phyloP scores from a whole-genome alignment of 805 yeast species.

The Metschnikowia bowlesiae region DNA sequence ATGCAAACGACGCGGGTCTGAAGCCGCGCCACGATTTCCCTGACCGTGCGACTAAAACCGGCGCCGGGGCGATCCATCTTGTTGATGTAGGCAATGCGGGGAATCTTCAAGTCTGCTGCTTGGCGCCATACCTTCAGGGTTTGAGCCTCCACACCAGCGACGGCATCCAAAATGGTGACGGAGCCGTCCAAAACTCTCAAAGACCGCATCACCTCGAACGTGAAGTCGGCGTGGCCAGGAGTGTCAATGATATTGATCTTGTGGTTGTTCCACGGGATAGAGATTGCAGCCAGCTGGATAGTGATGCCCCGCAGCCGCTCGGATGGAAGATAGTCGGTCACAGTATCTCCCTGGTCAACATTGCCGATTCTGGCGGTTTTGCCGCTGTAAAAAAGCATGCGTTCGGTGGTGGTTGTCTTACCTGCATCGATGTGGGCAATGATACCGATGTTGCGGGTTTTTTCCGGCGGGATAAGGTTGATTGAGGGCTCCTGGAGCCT shows the following conservation, averaged over 20 bases:
- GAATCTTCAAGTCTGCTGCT: slow-evolving; percentile 62
- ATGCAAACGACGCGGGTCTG: slow-evolving; percentile 69
- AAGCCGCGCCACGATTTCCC: slow-evolving; percentile 72
- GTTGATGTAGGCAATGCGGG: slow-evolving; percentile 76
- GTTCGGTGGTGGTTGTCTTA: slow-evolving; percentile 94
- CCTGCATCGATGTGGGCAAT: slow-evolving; percentile 99
- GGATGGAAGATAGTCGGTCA: slow-evolving; percentile 85
- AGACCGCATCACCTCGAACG: slow-evolving; percentile 88
- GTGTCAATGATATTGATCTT: slow-evolving; percentile 89
- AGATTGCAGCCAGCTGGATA: slow-evolving; percentile 92
- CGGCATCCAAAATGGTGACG: slow-evolving; percentile 88
- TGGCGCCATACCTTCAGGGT: slow-evolving; percentile 97
- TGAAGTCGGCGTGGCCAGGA: slow-evolving; percentile 97
- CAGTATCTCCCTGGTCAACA: slow-evolving; percentile 96
- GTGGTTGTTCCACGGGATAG: slow-evolving; percentile 77
- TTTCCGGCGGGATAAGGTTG: slow-evolving; percentile 27
- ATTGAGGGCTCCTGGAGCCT: slow-evolving; percentile 14
- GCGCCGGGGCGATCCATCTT: slow-evolving; percentile 98
- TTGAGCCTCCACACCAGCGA: slow-evolving; percentile 97
- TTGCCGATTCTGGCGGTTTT: slow-evolving; percentile 77
- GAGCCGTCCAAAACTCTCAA: slow-evolving; percentile 92
- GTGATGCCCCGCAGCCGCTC: slow-evolving; percentile 94
- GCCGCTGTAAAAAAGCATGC: slow-evolving; percentile 90
- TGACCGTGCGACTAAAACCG: slow-evolving; percentile 85
- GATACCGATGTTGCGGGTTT: slow-evolving; percentile 83